Base-by-base conservation (phyloP, 2,329 filamentous ascomycete species). In the Pseudogymnoascus sp. region DNA sequence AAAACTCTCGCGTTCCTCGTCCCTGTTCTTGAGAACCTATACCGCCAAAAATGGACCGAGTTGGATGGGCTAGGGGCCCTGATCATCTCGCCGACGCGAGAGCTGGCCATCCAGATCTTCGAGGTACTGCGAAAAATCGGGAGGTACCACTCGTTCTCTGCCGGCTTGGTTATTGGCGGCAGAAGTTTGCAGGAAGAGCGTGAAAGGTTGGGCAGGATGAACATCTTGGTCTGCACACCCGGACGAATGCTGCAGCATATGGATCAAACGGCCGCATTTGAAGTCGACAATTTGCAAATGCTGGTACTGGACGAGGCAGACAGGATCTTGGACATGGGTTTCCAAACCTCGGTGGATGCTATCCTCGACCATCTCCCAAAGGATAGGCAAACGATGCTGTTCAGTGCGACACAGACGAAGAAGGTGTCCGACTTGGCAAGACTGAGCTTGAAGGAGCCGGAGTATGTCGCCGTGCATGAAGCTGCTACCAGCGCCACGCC, bases 241-340 rank as follows among this genome's bases (percentile, higher is more conserved):
- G 94, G 94, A 1, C 85, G 94, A 36, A 96, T 99, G 82, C 77
- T 97, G 67, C 94, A 99, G 75, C 94, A 99, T 74, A 79, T 99
- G 69, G 93, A 96, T 70, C 92, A 97, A 77, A 97, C 93, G 0
- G 90, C 91, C 0, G 86, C 88, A 15, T 89, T 99, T 71, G 91
- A 93, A 66, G 89, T 93, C 65, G 88, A 94, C 72, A 94, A 96
- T 71, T 74, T 99, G 65, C 90, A 96, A 75, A 89, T 99, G 72
- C 78, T 99, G 58, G 92, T 99, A 0, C 79, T 99, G 61, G 94
- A 99, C 69, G 94, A 99, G 74, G 94, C 94, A 2, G 94, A 99
- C 73, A 85, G 94, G 38, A 97, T 97, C 70, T 86, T 99, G 82
- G 94, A 99, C 71, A 94, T 97, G 91, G 94, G 94, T 4, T 99